phyloP scores from a whole-genome alignment of 192 early-diverging fungal genomes.

The Backusella luteola region DNA sequence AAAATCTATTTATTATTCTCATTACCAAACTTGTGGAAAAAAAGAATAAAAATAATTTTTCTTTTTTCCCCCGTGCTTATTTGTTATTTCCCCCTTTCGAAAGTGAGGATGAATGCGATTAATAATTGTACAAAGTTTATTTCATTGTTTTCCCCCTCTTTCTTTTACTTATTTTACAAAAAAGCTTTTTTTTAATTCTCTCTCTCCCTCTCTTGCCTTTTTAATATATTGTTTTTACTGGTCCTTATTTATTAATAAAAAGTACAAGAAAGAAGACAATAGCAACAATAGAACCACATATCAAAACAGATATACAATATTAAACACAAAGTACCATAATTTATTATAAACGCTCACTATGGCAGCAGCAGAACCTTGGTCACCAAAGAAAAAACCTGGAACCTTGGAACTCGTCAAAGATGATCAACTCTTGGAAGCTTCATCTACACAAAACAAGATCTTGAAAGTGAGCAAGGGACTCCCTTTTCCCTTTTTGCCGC shows the following conservation, averaged over 20 bases:
- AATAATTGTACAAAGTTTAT: not conserved
- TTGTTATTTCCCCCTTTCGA: not conserved
- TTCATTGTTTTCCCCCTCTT: not conserved
- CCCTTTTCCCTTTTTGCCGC: conserved; percentile 3
- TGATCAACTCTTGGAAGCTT: not conserved
- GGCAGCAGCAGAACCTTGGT: not conserved
- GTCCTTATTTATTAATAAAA: not conserved
- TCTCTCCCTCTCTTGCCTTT: not conserved
- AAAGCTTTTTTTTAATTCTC: not conserved
- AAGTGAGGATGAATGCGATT: not conserved
- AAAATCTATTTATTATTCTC: not conserved
- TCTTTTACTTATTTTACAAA: not conserved
- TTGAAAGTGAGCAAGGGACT: not conserved
- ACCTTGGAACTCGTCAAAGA: not conserved
- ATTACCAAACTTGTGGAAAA: not conserved
- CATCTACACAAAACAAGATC: conserved; percentile 1
- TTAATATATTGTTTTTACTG: not conserved
- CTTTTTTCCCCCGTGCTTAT: not conserved
- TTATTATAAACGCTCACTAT: not conserved
- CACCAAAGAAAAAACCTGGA: not conserved
- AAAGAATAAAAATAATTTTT: not conserved
- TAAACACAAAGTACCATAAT: not conserved
- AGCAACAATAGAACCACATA: not conserved
- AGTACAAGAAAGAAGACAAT: not conserved
- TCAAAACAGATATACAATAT: not conserved